Base-by-base conservation (phyloP, 2,329 filamentous ascomycete species). In the Fusarium scirpi region DNA sequence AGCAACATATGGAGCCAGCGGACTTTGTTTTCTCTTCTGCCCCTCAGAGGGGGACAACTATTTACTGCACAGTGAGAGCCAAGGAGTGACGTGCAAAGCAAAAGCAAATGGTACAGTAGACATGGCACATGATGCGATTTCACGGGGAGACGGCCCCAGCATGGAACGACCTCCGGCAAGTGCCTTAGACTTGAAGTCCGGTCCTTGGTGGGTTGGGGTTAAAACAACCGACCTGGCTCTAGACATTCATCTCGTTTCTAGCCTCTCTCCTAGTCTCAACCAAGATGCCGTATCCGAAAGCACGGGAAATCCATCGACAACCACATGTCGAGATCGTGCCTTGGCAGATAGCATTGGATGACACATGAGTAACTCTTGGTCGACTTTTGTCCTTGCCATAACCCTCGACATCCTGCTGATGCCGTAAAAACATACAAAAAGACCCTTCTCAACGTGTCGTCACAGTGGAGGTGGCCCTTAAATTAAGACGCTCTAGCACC, bases 211-310 rank as follows among this genome's bases (percentile, higher is more conserved):
- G 65, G 61, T 70, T 70, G 67, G 58, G 67, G 58, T 70, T 70
- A 58, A 58, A 54, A 54, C 62, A 56, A 25, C 59, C 55, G 48
- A 24, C 48, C 34, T 47, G 32, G 40, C 32, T 52, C 18, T 41
- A 52, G 49, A 52, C 32, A 52, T 52, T 53, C 59, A 68, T 65
- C 48, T 65, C 45, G 54, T 55, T 69, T 68, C 67, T 70, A 70
- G 68, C 57, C 55, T 54, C 68, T 48, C 22, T 69, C 55, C 44
- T 71, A 71, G 56, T 53, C 45, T 62, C 48, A 44, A 45, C 67
- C 45, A 65, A 55, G 48, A 44, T 72, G 66, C 63, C 69, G 67
- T 71, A 72, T 72, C 70, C 70, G 70, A 72, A 55, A 56, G 54
- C 30, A 18, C 60, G 38, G 62, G 47, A n/a, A 56, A 43, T 25